A percentile compares a stretch with the other conserved stretches of the same genome.
Conservation (phyloP, 2,329 filamentous ascomycete genomes). For the Periglandula ipomoeae region DNA sequence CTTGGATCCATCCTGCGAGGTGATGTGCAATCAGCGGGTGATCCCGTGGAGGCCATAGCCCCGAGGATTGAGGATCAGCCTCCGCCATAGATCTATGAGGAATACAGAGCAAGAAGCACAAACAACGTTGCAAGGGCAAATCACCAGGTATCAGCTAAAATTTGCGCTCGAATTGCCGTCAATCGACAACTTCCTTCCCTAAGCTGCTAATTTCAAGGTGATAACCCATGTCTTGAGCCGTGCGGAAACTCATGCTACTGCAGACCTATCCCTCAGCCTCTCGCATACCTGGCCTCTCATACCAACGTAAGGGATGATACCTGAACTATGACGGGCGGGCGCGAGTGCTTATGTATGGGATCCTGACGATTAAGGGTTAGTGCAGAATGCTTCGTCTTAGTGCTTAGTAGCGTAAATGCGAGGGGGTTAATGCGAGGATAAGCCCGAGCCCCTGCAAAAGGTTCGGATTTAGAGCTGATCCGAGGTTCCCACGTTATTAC, state of each 20-base stretch:
- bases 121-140: neutral
- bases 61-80: neutral
- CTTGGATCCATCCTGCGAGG: too few relatives aligned
- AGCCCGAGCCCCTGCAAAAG: neutral
- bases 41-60: neutral
- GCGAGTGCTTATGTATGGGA: too few relatives aligned
- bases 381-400: neutral
- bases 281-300: too few relatives aligned
- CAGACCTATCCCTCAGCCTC: too few relatives aligned
- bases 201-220: too few relatives aligned
- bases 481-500: neutral
- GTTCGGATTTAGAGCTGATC: neutral
- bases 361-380: too few relatives aligned
- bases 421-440: neutral
- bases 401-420: neutral
- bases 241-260: too few relatives aligned
- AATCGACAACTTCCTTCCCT: neutral
- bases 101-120: neutral
- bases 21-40: neutral
- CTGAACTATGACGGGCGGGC: too few relatives aligned
- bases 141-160: neutral
- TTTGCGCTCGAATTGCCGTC: neutral
- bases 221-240: too few relatives aligned
- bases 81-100: neutral
- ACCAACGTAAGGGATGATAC: too few relatives aligned